These are phyloP conservation scores for Candida silvicultrix DNA, from an alignment of 805 yeast species.

Conservation along the genomic window DNA sequence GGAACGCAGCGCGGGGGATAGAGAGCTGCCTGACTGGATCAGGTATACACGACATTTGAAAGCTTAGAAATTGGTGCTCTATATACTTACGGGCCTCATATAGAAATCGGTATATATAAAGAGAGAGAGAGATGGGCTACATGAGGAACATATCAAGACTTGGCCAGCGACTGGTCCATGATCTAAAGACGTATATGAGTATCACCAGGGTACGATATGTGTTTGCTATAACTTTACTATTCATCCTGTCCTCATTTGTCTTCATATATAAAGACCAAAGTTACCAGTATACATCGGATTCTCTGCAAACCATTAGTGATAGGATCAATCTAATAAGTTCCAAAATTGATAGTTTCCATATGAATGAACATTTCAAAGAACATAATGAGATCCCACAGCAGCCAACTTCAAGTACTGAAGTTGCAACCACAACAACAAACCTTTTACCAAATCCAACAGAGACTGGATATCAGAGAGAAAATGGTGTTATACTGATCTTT, in stretches of 20 bases:
- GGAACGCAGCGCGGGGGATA: too few species aligned
- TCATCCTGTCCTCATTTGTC: slow-evolving; percentile 12
- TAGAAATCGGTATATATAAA: too few species aligned
- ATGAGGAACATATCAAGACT: background rate
- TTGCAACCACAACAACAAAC: background rate
- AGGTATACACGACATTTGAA: too few species aligned
- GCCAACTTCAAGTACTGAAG: background rate
- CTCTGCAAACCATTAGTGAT: slow-evolving; percentile 7
- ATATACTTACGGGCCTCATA: too few species aligned
- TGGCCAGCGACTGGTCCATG: background rate
- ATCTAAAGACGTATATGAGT: slow-evolving; percentile 5
- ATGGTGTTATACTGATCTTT: slow-evolving; percentile 60
- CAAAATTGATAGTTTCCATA: slow-evolving; percentile 10
- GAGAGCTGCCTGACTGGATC: too few species aligned
- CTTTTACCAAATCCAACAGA: background rate
- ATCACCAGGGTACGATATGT: slow-evolving; percentile 20
- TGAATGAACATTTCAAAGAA: background rate
- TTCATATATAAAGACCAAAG: slow-evolving; percentile 4
- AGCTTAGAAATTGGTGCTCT: too few species aligned
- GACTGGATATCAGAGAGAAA: slow-evolving; percentile 26
- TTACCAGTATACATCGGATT: slow-evolving; percentile 5
- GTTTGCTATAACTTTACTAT: slow-evolving; percentile 19
- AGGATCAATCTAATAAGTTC: slow-evolving; percentile 7
- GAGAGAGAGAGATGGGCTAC: background rate
- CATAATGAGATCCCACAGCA: background rate